These are phyloP conservation scores for Nitzschia sp. DNA, from an alignment of 108 stramenopile species.

Conservation along the genomic window DNA sequence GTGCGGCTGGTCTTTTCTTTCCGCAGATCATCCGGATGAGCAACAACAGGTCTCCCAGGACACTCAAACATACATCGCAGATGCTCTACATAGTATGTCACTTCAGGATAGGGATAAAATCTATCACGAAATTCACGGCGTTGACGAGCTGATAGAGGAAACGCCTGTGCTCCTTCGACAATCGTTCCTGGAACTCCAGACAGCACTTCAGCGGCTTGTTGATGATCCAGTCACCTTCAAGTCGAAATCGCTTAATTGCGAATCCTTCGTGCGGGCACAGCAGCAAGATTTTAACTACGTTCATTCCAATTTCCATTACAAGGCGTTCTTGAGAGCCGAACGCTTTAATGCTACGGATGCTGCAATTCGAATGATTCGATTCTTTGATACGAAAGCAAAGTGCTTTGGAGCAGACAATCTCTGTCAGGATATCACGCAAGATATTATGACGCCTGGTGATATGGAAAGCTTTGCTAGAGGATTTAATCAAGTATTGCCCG, in stretches of 20 bases:
- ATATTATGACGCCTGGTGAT: slow-evolving; percentile 1
- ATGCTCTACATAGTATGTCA: not conserved
- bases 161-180: not conserved
- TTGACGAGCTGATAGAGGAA: not conserved
- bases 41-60: no score
- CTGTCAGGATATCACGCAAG: not conserved
- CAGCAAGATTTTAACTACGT: not conserved
- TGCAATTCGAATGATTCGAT: slow-evolving; percentile 10
- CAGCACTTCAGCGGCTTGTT: not conserved
- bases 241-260: not conserved
- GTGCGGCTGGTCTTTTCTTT: no score
- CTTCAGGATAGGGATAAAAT: not conserved
- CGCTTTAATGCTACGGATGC: not conserved
- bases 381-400: not conserved
- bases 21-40: no score
- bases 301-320: not conserved
- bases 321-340: not conserved
- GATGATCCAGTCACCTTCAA: not conserved
- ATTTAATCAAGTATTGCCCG: not conserved
- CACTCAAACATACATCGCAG: not conserved
- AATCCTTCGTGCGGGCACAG: not conserved
- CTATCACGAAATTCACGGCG: slow-evolving; percentile 1
- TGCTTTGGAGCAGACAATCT: not conserved
- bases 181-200: not conserved
- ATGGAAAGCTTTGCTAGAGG: not conserved